Conservation (phyloP, 2,329 filamentous ascomycete species). For the Verticillium longisporum region DNA sequence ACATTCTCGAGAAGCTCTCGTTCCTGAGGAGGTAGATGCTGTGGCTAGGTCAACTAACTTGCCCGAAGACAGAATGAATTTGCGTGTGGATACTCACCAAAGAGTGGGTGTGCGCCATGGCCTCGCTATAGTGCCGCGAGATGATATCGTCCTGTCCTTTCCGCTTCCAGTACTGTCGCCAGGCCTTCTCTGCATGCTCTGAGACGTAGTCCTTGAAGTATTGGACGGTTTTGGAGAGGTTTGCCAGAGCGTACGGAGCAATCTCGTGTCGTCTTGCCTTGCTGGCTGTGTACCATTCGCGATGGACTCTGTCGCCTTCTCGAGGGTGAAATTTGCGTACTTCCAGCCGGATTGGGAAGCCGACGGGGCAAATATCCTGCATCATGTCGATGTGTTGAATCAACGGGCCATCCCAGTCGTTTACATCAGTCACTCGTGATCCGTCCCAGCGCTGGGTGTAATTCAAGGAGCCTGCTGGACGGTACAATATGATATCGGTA, state of each 20-base stretch:
- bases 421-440: slow-evolving; percentile 32
- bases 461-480: slow-evolving; percentile 29
- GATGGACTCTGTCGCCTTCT: slow-evolving; percentile 27
- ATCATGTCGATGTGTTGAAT: slow-evolving; percentile 28
- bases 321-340: slow-evolving; percentile 34
- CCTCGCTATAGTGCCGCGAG: slow-evolving; percentile 8
- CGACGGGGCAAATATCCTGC: slow-evolving; percentile 24
- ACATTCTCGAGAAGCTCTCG: slow-evolving; percentile 29
- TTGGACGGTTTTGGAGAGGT: slow-evolving; percentile 24
- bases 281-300: slow-evolving; percentile 28
- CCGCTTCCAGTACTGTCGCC: slow-evolving; percentile 18
- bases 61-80: background rate
- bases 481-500: slow-evolving; percentile 30
- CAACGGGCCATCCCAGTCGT: slow-evolving; percentile 20
- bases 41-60: background rate
- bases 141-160: background rate
- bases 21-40: slow-evolving; percentile 12
- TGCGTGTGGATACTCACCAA: background rate
- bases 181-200: slow-evolving; percentile 18
- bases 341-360: slow-evolving; percentile 24
- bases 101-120: slow-evolving; percentile 12
- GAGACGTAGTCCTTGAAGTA: slow-evolving; percentile 29
- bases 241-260: slow-evolving; percentile 30
- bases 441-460: slow-evolving; percentile 37
- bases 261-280: slow-evolving; percentile 20